Conservation (phyloP, 1,284 basidiomycete species). For the Pascua sp. region DNA sequence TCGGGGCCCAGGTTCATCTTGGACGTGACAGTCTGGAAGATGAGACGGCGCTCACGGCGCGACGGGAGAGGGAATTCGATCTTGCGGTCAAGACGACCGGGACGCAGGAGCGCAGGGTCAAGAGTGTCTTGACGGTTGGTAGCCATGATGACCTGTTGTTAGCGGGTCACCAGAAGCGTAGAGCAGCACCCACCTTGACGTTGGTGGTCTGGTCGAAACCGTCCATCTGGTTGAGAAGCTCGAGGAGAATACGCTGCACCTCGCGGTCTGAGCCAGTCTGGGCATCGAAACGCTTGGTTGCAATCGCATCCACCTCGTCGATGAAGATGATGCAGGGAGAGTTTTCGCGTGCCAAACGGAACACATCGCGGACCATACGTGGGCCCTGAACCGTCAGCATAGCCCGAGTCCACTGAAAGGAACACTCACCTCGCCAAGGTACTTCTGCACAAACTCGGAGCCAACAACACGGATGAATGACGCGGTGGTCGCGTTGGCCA, state of each 20-base stretch:
- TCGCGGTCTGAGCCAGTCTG: slow-evolving; percentile 99
- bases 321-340: slow-evolving; percentile 99
- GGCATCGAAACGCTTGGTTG: slow-evolving; percentile 99
- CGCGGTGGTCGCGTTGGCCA: slow-evolving; percentile 97
- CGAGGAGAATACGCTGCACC: slow-evolving; percentile 98
- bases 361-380: slow-evolving; percentile 99
- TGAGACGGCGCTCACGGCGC: slow-evolving; percentile 89
- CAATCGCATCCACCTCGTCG: slow-evolving; percentile 98
- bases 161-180: background rate
- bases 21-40: slow-evolving; percentile 95
- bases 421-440: slow-evolving; percentile 73
- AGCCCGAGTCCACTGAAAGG: too few relatives aligned
- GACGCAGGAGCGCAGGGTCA: slow-evolving; percentile 93
- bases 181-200: slow-evolving; percentile 70
- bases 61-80: slow-evolving; percentile 98
- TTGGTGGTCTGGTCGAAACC: slow-evolving; percentile 99
- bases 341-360: slow-evolving; percentile 95
- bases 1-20: slow-evolving; percentile 99
- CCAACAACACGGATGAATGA: slow-evolving; percentile 98
- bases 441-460: slow-evolving; percentile 98
- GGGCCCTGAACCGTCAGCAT: slow-evolving; percentile 60
- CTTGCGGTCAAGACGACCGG: slow-evolving; percentile 95
- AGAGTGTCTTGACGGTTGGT: slow-evolving; percentile 95
- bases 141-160: slow-evolving; percentile 87
- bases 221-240: slow-evolving; percentile 99